These are phyloP conservation scores for Diaporthe ampelina DNA, from an alignment of 2,329 filamentous ascomycete genomes.

Conservation along the genomic window DNA sequence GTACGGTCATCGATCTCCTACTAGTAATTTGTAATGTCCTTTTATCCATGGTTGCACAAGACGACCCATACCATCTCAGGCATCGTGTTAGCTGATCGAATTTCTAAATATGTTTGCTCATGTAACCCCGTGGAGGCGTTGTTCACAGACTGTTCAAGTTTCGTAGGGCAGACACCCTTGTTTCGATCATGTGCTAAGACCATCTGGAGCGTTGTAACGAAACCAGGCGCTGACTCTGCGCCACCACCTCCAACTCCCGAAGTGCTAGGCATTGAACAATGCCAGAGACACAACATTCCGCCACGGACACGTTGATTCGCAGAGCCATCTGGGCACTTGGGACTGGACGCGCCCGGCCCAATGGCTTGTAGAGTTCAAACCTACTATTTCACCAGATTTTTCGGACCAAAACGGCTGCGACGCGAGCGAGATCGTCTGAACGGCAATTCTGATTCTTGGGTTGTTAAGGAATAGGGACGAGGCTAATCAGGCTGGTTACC, in stretches of 20 bases:
- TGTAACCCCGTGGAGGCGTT: not conserved
- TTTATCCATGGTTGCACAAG: not conserved
- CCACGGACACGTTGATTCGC: not conserved
- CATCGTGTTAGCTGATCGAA: not conserved
- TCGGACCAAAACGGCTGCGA: constrained; percentile 26
- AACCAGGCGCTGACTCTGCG: constrained; percentile 7
- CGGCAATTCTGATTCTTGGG: constrained; percentile 26
- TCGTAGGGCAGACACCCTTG: constrained; percentile 10
- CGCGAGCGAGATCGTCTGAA: constrained; percentile 31
- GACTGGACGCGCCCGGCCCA: constrained; percentile 1
- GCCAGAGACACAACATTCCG: not conserved
- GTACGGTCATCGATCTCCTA: not conserved
- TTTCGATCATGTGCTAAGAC: constrained; percentile 17
- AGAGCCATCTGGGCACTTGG: not conserved
- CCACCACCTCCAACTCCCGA: not conserved
- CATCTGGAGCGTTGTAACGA: not conserved
- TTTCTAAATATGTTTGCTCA: not conserved
- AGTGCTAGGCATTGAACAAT: not conserved
- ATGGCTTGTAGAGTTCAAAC: constrained; percentile 22
- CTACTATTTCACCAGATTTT: constrained; percentile 22
- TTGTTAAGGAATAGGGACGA: constrained; percentile 24
- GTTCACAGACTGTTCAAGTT: not conserved
- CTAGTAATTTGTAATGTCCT: not conserved
- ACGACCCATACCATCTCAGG: not conserved
- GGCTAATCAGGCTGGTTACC: not conserved